phyloP scores from a whole-genome alignment of 495 filamentous ascomycete species.

The Chaetomium fimeti region DNA sequence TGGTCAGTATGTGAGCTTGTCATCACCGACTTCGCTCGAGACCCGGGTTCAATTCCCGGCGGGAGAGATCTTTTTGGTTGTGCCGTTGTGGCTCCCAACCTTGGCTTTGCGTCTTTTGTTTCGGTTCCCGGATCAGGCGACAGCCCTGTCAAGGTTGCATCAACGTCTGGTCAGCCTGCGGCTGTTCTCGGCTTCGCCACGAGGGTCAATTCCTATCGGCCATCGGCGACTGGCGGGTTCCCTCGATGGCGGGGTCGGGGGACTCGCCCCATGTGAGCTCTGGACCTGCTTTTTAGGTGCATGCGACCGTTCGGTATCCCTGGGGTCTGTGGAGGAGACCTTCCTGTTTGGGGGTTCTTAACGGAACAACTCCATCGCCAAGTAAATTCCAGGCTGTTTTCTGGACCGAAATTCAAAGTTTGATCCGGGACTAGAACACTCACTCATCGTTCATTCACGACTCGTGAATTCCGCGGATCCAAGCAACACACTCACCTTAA shows the following conservation, averaged over 20 bases:
- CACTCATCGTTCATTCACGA: background rate
- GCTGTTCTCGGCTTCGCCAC: background rate
- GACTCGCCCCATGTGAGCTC: conserved; percentile 7
- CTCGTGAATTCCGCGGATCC: background rate
- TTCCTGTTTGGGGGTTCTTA: conserved; percentile 24
- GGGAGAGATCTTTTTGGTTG: conserved; percentile 29
- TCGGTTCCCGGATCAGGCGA: background rate
- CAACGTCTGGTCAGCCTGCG: background rate
- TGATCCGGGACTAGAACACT: background rate
- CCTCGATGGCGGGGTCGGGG: conserved; percentile 4
- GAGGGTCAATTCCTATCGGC: conserved; percentile 12
- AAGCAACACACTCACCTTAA: too few species aligned
- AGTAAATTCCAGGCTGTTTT: conserved; percentile 5
- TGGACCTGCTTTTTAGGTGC: conserved; percentile 18
- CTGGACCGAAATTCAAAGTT: background rate
- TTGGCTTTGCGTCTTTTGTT: background rate
- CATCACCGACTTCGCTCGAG: conserved; percentile 30
- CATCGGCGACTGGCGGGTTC: conserved; percentile 21
- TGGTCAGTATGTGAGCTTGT: conserved; percentile 38
- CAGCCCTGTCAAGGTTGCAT: too few species aligned
- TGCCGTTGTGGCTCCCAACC: background rate
- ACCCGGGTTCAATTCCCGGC: conserved; percentile 38
- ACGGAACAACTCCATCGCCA: conserved; percentile 15
- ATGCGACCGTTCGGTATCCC: conserved; percentile 10
- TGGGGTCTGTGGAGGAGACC: conserved; percentile 12